phyloP scores from a whole-genome alignment of 176 grass and related monocot species.

The Aegilops speltoides region DNA sequence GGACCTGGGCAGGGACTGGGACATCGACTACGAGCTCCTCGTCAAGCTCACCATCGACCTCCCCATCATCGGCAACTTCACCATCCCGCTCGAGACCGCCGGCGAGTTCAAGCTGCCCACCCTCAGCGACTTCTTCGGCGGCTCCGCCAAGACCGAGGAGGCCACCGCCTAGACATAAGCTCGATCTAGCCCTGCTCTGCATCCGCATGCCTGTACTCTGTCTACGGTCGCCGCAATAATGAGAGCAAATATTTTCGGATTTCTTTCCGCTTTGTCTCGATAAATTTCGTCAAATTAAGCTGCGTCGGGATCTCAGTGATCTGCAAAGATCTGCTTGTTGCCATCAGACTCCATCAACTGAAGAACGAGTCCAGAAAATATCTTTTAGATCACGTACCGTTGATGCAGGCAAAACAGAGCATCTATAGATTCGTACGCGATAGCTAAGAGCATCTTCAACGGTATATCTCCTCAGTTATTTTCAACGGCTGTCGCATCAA shows the following conservation, averaged over 20 bases:
- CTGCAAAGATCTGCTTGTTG: neutral
- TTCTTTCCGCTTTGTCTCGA: neutral
- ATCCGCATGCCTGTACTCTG: neutral
- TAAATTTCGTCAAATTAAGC: neutral
- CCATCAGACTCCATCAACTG: neutral
- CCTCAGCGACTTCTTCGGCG: constrained; percentile 55
- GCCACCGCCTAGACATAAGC: neutral
- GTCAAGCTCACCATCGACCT: constrained; percentile 74
- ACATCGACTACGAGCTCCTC: constrained; percentile 68
- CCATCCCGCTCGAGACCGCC: constrained; percentile 61
- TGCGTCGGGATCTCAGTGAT: neutral
- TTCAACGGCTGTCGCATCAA: neutral
- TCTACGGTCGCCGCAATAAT: neutral
- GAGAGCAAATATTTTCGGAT: neutral
- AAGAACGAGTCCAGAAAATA: neutral
- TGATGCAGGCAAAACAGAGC: neutral
- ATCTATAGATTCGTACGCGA: neutral
- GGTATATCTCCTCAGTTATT: neutral
- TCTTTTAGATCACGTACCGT: neutral
- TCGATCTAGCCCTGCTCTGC: neutral
- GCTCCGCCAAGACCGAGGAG: neutral
- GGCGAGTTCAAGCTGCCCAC: constrained; percentile 94
- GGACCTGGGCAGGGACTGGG: constrained; percentile 76
- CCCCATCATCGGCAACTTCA: constrained; percentile 70
- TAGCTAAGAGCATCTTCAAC: neutral